These are phyloP conservation scores for Sclerotinia minor DNA, from an alignment of 2,329 filamentous ascomycete genomes.

Conservation along the genomic window DNA sequence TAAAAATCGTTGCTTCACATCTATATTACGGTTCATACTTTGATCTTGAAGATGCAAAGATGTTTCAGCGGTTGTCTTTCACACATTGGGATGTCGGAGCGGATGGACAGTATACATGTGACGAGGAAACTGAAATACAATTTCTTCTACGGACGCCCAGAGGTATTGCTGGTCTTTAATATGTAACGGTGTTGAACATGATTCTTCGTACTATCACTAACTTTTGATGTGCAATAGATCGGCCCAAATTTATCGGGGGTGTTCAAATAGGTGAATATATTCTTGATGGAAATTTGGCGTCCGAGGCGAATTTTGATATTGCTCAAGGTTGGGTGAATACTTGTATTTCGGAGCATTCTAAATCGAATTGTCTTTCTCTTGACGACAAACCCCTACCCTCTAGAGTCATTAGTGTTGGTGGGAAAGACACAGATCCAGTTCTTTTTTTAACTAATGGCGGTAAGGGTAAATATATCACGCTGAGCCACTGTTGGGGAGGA, in stretches of 20 bases:
- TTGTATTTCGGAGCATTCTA: not conserved
- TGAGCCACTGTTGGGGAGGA: not conserved
- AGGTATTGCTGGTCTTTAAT: not conserved
- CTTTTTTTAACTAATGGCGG: not conserved
- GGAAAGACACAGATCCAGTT: not conserved
- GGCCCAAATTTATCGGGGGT: not conserved
- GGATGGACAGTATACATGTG: too few species aligned
- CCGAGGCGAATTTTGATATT: not conserved
- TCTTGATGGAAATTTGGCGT: not conserved
- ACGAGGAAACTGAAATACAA: not conserved
- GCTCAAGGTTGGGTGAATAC: not conserved
- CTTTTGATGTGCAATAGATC: not conserved
- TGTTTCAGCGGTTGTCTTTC: not conserved
- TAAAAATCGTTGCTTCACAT: not conserved
- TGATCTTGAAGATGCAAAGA: rapidly evolving
- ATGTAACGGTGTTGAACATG: not conserved
- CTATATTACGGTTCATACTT: too few species aligned
- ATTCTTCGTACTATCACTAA: not conserved
- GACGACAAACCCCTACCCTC: not conserved
- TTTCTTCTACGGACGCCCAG: not conserved
- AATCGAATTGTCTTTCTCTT: not conserved
- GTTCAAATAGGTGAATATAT: not conserved
- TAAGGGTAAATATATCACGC: not conserved
- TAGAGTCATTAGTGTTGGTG: not conserved
- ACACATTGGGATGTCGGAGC: not conserved